A percentile compares a stretch with the other conserved stretches of the same genome.
phyloP scores from a whole-genome alignment of 768 basidiomycete genomes.

The Galerina sulciceps region DNA sequence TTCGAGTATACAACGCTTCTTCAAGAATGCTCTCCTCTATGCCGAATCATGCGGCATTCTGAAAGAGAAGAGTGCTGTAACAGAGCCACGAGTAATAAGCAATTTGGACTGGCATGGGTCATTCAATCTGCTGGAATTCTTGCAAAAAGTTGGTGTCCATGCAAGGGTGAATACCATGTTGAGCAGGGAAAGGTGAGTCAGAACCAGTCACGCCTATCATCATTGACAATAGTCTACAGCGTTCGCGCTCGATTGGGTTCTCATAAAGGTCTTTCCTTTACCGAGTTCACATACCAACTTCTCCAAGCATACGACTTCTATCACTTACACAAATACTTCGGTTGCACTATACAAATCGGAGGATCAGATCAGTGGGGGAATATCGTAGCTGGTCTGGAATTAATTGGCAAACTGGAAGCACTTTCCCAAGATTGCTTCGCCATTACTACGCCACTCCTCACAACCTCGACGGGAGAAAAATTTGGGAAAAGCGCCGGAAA shows the following conservation, averaged over 20 bases:
- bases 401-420: constrained; percentile 67
- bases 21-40: constrained; percentile 65
- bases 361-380: constrained; percentile 99
- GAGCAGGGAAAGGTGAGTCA: constrained; percentile 78
- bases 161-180: constrained; percentile 90
- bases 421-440: constrained; percentile 60
- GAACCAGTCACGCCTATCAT: not conserved
- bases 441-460: constrained; percentile 92
- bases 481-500: constrained; percentile 98
- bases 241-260: constrained; percentile 81
- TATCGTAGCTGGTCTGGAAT: constrained; percentile 90
- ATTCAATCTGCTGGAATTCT: constrained; percentile 80
- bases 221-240: constrained; percentile 40
- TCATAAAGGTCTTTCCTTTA: constrained; percentile 93
- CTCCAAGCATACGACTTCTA: constrained; percentile 97
- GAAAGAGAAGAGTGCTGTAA: constrained; percentile 11
- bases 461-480: constrained; percentile 88
- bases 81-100: constrained; percentile 39
- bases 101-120: constrained; percentile 79
- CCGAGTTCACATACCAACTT: constrained; percentile 97
- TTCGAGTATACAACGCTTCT: constrained; percentile 72
- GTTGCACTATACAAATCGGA: constrained; percentile 88
- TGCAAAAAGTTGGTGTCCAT: constrained; percentile 79
- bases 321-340: constrained; percentile 62
- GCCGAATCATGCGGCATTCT: constrained; percentile 42